A percentile compares a stretch with the other conserved stretches of the same genome.
phyloP scores from a whole-genome alignment of 2,329 filamentous ascomycete genomes.

The Pseudopyrenochaeta lycopersici region DNA sequence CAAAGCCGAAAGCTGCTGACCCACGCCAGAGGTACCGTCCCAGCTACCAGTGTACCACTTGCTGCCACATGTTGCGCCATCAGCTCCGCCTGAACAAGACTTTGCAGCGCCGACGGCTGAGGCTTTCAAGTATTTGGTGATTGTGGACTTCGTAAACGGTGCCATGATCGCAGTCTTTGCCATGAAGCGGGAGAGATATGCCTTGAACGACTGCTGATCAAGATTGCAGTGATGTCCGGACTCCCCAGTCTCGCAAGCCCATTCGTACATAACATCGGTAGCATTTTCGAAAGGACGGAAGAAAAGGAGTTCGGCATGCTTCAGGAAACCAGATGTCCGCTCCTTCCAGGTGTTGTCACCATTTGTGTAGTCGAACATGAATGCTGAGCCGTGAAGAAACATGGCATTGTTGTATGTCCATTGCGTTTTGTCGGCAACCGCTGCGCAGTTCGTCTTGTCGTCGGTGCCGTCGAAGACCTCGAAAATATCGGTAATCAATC shows the following conservation, averaged over 20 bases:
- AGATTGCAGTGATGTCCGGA: slow-evolving; percentile 66
- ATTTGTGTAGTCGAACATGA: slow-evolving; percentile 64
- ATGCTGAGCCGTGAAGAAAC: slow-evolving; percentile 63
- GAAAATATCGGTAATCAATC: slow-evolving; percentile 60
- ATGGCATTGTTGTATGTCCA: slow-evolving; percentile 68
- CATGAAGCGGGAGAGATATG: slow-evolving; percentile 74
- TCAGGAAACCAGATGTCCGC: slow-evolving; percentile 68
- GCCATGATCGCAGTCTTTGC: slow-evolving; percentile 55
- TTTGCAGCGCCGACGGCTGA: slow-evolving; percentile 55
- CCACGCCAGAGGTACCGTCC: slow-evolving; percentile 54
- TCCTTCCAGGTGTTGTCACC: slow-evolving; percentile 62
- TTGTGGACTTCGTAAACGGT: slow-evolving; percentile 51
- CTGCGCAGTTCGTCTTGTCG: slow-evolving; percentile 60
- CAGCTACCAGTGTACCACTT: slow-evolving; percentile 56
- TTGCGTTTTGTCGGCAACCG: slow-evolving; percentile 59
- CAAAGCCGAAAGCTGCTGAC: slow-evolving; percentile 56
- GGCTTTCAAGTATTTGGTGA: slow-evolving; percentile 50
- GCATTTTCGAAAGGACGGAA: slow-evolving; percentile 64
- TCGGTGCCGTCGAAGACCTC: slow-evolving; percentile 66
- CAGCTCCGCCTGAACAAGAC: slow-evolving; percentile 53
- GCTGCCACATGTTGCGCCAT: slow-evolving; percentile 54
- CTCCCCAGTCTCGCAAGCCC: slow-evolving; percentile 67
- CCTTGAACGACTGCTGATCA: slow-evolving; percentile 80
- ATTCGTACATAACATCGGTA: slow-evolving; percentile 69
- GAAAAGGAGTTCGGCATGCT: slow-evolving; percentile 52